Conservation (phyloP, 2,329 filamentous ascomycete genomes). For the Alternaria alternata region DNA sequence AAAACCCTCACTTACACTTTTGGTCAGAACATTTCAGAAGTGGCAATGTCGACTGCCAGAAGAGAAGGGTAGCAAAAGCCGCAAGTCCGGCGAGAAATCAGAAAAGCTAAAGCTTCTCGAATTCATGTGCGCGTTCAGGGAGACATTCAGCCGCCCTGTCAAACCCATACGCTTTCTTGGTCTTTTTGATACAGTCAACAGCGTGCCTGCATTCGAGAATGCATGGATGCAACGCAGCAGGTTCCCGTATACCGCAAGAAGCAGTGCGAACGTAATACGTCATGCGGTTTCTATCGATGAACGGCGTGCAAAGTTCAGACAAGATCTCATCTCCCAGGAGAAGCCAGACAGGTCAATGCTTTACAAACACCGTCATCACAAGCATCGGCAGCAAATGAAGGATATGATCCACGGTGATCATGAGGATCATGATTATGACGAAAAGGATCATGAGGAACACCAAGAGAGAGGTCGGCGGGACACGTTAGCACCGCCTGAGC, state of each 20-base stretch:
- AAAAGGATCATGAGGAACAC: slow-evolving; percentile 18
- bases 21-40: slow-evolving; percentile 67
- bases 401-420: slow-evolving; percentile 21
- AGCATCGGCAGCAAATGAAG: slow-evolving; percentile 28
- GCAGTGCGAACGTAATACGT: slow-evolving; percentile 66
- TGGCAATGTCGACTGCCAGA: slow-evolving; percentile 68
- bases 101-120: slow-evolving; percentile 70
- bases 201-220: slow-evolving; percentile 77
- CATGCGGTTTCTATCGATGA: slow-evolving; percentile 77
- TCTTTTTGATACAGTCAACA: slow-evolving; percentile 84
- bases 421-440: slow-evolving; percentile 17
- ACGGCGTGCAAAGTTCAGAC: slow-evolving; percentile 74
- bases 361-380: slow-evolving; percentile 41
- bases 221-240: slow-evolving; percentile 79
- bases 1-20: background rate
- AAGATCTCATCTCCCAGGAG: slow-evolving; percentile 68
- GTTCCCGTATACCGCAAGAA: slow-evolving; percentile 71
- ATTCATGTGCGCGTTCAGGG: slow-evolving; percentile 81
- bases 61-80: slow-evolving; percentile 32
- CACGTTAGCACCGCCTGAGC: slow-evolving; percentile 40
- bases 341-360: slow-evolving; percentile 41
- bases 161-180: slow-evolving; percentile 78
- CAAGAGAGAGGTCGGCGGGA: slow-evolving; percentile 31
- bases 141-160: slow-evolving; percentile 81
- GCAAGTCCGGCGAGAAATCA: slow-evolving; percentile 53